These are phyloP conservation scores for Mortierella polycephala DNA, from an alignment of 371 early-diverging fungal genomes.

Conservation along the genomic window DNA sequence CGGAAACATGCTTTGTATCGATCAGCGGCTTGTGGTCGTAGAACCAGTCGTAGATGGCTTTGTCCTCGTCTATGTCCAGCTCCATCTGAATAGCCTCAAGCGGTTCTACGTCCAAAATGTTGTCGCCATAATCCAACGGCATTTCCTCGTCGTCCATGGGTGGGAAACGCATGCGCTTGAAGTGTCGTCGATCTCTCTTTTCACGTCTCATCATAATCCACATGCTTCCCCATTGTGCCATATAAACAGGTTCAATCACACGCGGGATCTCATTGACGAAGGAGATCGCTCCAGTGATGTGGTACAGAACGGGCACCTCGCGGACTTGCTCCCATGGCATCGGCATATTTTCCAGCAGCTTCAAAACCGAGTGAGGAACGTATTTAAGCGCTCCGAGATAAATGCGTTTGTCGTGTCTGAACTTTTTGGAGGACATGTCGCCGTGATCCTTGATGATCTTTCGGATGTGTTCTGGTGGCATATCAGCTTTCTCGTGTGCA, in stretches of 20 bases:
- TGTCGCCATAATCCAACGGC: slow-evolving; percentile 97
- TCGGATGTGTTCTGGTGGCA: slow-evolving; percentile 98
- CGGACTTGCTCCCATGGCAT: slow-evolving; percentile 99
- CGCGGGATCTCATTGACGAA: slow-evolving; percentile 97
- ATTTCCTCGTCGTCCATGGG: slow-evolving; percentile 99
- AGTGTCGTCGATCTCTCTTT: slow-evolving; percentile 97
- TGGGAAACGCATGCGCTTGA: slow-evolving; percentile 98
- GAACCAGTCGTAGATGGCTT: slow-evolving; percentile 94
- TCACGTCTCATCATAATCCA: slow-evolving; percentile 99
- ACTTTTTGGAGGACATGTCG: slow-evolving; percentile 98
- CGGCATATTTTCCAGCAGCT: slow-evolving; percentile 98
- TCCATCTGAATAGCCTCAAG: slow-evolving; percentile 99
- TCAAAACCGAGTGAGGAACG: slow-evolving; percentile 98
- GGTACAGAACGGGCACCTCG: slow-evolving; percentile 97
- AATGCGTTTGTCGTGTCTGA: slow-evolving; percentile 95
- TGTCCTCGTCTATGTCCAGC: slow-evolving; percentile 95
- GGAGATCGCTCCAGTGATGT: slow-evolving; percentile 98
- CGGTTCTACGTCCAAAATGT: slow-evolving; percentile 96
- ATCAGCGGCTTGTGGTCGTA: slow-evolving; percentile 96
- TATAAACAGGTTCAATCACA: slow-evolving; percentile 96
- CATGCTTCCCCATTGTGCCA: slow-evolving; percentile 99
- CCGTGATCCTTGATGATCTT: slow-evolving; percentile 98
- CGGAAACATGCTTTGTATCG: slow-evolving; percentile 89
- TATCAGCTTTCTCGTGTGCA: slow-evolving; percentile 86
- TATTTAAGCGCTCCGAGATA: slow-evolving; percentile 98